phyloP scores from a whole-genome alignment of 2,329 filamentous ascomycete species.

The Pseudocercospora crystallina region DNA sequence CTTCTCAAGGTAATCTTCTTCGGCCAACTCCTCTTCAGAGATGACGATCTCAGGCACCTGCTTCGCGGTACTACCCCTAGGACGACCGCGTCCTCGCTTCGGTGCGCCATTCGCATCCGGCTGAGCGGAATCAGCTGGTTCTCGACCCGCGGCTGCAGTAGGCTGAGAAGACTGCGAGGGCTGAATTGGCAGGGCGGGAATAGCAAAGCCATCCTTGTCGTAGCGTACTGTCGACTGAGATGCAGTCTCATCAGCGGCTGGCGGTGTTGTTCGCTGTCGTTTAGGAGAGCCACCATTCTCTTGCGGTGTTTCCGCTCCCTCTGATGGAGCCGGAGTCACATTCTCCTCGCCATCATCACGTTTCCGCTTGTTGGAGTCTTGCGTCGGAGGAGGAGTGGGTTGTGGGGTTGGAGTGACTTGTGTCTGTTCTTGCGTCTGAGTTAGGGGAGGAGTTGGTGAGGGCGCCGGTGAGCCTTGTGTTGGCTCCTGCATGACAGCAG shows the following conservation, averaged over 20 bases:
- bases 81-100: slow-evolving; percentile 36
- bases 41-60: slow-evolving; percentile 36
- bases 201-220: slow-evolving; percentile 45
- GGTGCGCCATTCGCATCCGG: slow-evolving; percentile 28
- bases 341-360: slow-evolving; percentile 19
- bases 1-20: slow-evolving; percentile 48
- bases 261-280: slow-evolving; percentile 15
- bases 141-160: slow-evolving; percentile 1
- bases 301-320: neutral
- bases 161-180: no score
- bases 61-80: slow-evolving; percentile 27
- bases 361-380: slow-evolving; percentile 19
- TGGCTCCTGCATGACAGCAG: no score
- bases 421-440: neutral
- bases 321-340: neutral
- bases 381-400: slow-evolving; percentile 9
- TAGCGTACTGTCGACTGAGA: slow-evolving; percentile 24
- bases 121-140: neutral
- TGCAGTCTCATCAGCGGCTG: neutral
- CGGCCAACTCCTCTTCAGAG: slow-evolving; percentile 46
- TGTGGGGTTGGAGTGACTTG: neutral
- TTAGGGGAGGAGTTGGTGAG: no score
- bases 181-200: slow-evolving; percentile 33
- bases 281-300: slow-evolving; percentile 19
- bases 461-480: no score